Conservation (phyloP, 2,329 filamentous ascomycete genomes). For the Macrophomina tecta region DNA sequence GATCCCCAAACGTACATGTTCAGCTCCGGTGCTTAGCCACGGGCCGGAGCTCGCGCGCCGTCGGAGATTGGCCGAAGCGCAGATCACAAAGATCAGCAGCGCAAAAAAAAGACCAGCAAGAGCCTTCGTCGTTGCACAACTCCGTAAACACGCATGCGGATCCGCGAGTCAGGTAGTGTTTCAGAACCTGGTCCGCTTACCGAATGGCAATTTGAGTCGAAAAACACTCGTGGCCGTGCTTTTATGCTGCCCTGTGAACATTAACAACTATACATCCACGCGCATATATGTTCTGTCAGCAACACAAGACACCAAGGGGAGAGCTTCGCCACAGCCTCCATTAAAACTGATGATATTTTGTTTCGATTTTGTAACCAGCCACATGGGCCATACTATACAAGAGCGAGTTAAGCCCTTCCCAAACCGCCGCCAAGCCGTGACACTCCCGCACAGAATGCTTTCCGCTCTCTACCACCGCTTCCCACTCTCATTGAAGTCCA, state of each 20-base stretch:
- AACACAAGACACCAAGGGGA: too few species aligned
- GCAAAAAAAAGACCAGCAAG: background rate
- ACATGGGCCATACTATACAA: background rate
- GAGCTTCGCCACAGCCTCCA: too few species aligned
- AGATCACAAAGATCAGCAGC: background rate
- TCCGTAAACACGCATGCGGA: background rate
- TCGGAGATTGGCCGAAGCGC: background rate
- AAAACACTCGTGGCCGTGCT: background rate
- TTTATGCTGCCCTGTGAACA: background rate
- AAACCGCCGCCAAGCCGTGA: too few species aligned
- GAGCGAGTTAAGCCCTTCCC: too few species aligned
- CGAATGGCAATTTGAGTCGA: background rate
- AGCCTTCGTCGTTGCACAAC: background rate
- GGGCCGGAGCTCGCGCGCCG: background rate
- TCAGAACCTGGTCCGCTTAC: background rate
- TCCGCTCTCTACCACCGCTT: conserved; percentile 38
- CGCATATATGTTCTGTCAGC: too few species aligned
- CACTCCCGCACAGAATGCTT: too few species aligned
- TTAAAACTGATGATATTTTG: too few species aligned
- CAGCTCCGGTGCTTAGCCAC: background rate
- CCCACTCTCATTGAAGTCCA: conserved; percentile 45
- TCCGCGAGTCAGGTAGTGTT: conserved; percentile 17
- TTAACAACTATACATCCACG: too few species aligned
- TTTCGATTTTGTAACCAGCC: background rate
- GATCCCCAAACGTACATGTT: background rate